These are phyloP conservation scores for Neurospora sp. DNA, from an alignment of 495 filamentous ascomycete species.

Conservation along the genomic window DNA sequence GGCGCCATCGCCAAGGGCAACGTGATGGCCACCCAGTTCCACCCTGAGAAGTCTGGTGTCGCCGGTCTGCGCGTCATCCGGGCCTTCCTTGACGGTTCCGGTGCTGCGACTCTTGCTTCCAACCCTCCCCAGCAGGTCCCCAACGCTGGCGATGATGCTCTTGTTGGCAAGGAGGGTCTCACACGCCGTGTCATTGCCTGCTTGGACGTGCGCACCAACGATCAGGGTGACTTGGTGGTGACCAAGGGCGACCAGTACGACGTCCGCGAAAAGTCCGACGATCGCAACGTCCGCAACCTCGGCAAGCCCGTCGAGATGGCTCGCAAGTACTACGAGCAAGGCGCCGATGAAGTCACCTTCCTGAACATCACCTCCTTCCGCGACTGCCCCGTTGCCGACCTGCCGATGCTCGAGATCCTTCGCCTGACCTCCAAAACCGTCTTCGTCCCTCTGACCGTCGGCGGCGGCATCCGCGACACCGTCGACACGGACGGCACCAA, in stretches of 20 bases:
- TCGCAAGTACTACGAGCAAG: conserved; percentile 87
- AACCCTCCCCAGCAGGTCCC: conserved; percentile 6
- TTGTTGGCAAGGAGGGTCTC: conserved; percentile 46
- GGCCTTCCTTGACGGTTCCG: conserved; percentile 68
- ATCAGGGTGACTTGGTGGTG: conserved; percentile 88
- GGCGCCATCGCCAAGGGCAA: conserved; percentile 79
- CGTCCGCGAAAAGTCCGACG: conserved; percentile 83
- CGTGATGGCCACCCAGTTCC: conserved; percentile 88
- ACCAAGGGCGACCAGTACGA: conserved; percentile 99
- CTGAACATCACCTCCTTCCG: conserved; percentile 97
- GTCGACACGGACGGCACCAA: conserved; percentile 82
- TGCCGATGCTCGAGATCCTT: conserved; percentile 93
- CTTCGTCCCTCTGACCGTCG: conserved; percentile 95
- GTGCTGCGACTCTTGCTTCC: conserved; percentile 29
- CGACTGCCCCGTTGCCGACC: conserved; percentile 81
- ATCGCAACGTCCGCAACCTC: conserved; percentile 75
- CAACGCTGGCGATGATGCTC: neutral
- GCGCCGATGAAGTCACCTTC: conserved; percentile 93
- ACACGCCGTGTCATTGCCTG: conserved; percentile 90
- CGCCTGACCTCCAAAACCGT: conserved; percentile 79
- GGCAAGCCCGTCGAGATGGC: conserved; percentile 97
- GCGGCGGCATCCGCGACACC: conserved; percentile 87
- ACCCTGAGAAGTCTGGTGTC: conserved; percentile 91
- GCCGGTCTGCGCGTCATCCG: conserved; percentile 76
- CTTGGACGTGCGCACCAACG: conserved; percentile 93